Evolutionary conservation across 2,329 filamentous ascomycete genomes (phyloP), one percentile per base, ranked within the genome.

Genomic region (Reticulascus tulasneorum): DNA sequence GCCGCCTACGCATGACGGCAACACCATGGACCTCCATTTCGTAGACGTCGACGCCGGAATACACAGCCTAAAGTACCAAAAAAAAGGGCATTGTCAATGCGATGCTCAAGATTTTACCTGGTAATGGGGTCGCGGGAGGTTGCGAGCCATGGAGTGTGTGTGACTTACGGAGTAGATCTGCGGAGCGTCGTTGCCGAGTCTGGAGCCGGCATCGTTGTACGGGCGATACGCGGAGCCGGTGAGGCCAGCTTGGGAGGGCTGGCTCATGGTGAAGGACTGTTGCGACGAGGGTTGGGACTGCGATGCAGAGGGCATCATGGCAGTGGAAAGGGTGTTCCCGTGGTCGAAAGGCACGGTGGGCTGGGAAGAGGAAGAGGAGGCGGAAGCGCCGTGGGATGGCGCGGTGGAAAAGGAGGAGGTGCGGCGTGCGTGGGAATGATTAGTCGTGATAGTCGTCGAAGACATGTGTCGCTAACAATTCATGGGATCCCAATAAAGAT

Each of bases 21-120:
- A 98, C 73, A 29, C 79, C 79, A 58, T 95, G 94, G 43, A 97
- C 86, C 60, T 96, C 90, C 89, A 97, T 96, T 64, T 98, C 93
- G 67, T 97, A 98, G 12, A 98, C 93, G 43, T 91, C 84, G 29
- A 97, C 88, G 48, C 90, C 89, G 7, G 91, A 97, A 61, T 97
- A 97, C 25, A 94, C 86, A 42, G 91, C 91, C 75, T 79, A 47
- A 9, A n/a, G n/a, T n/a, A n/a, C n/a, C n/a, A n/a, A n/a, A n/a
- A n/a, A n/a, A n/a, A 37, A 17, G 15, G 11, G 23, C 4, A 11
- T 7, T 34, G 36, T 43, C 35, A 15, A 38, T 11, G 23, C 25
- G 15, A 40, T 16, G 19, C 25, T 20, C 23, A 23, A 20, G 19
- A 19, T 11, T 15, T 15, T 13, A 16, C 8, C 21, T 11, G 10